Evolutionary conservation across 2,329 filamentous ascomycete genomes (phyloP).

Genomic region (Alternaria panax): DNA sequence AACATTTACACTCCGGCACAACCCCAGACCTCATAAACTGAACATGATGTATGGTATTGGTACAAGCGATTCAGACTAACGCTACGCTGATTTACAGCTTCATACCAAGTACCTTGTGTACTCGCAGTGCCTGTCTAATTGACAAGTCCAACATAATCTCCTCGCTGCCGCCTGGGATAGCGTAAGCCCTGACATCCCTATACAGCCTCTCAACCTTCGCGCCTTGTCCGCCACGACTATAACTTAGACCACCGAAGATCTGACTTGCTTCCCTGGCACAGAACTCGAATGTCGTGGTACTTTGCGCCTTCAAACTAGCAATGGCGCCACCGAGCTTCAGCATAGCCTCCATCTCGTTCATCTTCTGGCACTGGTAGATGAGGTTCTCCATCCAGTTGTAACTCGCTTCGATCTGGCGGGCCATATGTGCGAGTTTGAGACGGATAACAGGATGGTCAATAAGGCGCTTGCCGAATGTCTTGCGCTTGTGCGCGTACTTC

Average conservation of each 20-base stretch:
- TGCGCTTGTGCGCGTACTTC: conserved; percentile 96
- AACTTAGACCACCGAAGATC: conserved; percentile 94
- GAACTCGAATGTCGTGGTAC: conserved; percentile 95
- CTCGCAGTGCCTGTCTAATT: conserved; percentile 87
- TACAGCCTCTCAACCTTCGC: conserved; percentile 95
- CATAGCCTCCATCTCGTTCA: conserved; percentile 96
- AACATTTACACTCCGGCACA: neutral
- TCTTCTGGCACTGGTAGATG: conserved; percentile 89
- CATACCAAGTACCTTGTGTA: conserved; percentile 92
- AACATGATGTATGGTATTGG: neutral
- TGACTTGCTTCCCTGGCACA: conserved; percentile 95
- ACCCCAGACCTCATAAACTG: neutral
- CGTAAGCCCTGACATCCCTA: conserved; percentile 93
- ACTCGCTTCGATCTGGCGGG: conserved; percentile 94
- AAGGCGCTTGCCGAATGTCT: conserved; percentile 94
- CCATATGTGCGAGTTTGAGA: conserved; percentile 98
- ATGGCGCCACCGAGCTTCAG: conserved; percentile 93
- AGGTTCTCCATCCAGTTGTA: conserved; percentile 97
- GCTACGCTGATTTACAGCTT: conserved; percentile 70
- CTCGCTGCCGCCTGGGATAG: conserved; percentile 90
- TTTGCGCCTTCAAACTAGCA: conserved; percentile 90
- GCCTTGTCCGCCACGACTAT: conserved; percentile 91
- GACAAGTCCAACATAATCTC: conserved; percentile 99
- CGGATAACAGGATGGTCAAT: conserved; percentile 98
- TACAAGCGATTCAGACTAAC: neutral